Percentiles rank a stretch among this genome's conserved stretches.
phyloP scores from a whole-genome alignment of 2,329 filamentous ascomycete species.

The Dothistroma pini region DNA sequence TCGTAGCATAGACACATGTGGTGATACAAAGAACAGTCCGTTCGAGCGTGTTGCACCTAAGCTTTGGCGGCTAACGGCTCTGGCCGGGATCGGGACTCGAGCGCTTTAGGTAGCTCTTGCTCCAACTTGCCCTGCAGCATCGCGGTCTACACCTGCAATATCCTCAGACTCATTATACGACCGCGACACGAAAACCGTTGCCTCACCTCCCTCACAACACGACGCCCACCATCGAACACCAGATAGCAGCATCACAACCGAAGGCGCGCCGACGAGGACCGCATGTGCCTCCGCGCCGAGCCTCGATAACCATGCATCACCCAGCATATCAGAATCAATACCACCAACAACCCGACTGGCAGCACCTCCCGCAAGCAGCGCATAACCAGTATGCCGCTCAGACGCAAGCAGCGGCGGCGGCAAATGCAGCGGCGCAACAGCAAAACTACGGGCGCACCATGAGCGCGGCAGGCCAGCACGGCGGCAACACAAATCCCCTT shows the following conservation, averaged over 20 bases:
- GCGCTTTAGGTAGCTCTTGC: not conserved
- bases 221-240: not conserved
- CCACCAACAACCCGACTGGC: constrained; percentile 63
- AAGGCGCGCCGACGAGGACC: constrained; percentile 17
- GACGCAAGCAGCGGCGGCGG: constrained; percentile 45
- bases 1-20: not conserved
- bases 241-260: not conserved
- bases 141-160: not conserved
- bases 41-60: not conserved
- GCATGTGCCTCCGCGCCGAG: constrained; percentile 21
- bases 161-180: not conserved
- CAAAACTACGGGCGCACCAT: constrained; percentile 33
- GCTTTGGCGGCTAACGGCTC: not conserved
- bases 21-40: not conserved
- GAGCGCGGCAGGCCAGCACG: constrained; percentile 37
- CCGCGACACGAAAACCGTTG: not conserved
- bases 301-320: constrained; percentile 41
- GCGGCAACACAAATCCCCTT: constrained; percentile 23
- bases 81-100: not conserved
- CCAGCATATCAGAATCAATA: constrained; percentile 59
- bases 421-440: constrained; percentile 40
- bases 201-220: not conserved
- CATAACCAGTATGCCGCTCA: constrained; percentile 42
- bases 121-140: not conserved
- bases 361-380: constrained; percentile 58